Percentiles rank a stretch among this genome's conserved stretches.
Conservation (phyloP, 345 rosid species). For the Kernera saxatilis region DNA sequence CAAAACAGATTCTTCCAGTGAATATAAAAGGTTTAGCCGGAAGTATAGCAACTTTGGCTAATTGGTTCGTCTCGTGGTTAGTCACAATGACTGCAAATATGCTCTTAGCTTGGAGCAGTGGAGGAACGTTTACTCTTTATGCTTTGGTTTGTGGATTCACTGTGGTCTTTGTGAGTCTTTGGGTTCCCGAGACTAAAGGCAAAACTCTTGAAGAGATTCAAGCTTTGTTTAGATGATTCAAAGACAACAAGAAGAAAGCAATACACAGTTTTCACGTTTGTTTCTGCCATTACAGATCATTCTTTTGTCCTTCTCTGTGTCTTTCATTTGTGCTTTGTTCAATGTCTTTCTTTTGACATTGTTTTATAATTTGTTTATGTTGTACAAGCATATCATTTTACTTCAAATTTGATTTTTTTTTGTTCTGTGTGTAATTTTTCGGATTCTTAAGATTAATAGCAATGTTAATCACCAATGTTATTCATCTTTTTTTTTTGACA, state of each 20-base stretch:
- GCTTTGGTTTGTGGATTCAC: slow-evolving; percentile 57
- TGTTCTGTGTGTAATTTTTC: neutral
- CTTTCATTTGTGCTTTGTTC: slow-evolving; percentile 9
- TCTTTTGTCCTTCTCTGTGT: slow-evolving; percentile 16
- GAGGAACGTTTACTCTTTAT: slow-evolving; percentile 84
- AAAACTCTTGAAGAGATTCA: slow-evolving; percentile 92
- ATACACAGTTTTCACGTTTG: neutral
- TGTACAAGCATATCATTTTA: slow-evolving; percentile 21
- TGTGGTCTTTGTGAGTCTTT: slow-evolving; percentile 50
- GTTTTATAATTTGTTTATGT: slow-evolving; percentile 9
- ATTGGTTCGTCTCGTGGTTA: slow-evolving; percentile 67
- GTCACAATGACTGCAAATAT: slow-evolving; percentile 87
- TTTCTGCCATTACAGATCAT: slow-evolving; percentile 12
- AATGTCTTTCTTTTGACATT: slow-evolving; percentile 1
- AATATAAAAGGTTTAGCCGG: slow-evolving; percentile 91
- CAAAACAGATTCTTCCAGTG: slow-evolving; percentile 76
- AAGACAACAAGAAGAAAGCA: slow-evolving; percentile 6
- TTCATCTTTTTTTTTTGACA: no score
- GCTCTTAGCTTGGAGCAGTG: slow-evolving; percentile 77
- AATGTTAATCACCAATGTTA: neutral
- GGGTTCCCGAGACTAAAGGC: slow-evolving; percentile 95
- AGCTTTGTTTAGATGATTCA: slow-evolving; percentile 70
- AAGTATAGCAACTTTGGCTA: slow-evolving; percentile 79
- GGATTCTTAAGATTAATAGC: neutral
- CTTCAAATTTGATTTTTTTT: neutral